phyloP scores from a whole-genome alignment of 495 filamentous ascomycete species.

The Astrothelium macrocarpum region DNA sequence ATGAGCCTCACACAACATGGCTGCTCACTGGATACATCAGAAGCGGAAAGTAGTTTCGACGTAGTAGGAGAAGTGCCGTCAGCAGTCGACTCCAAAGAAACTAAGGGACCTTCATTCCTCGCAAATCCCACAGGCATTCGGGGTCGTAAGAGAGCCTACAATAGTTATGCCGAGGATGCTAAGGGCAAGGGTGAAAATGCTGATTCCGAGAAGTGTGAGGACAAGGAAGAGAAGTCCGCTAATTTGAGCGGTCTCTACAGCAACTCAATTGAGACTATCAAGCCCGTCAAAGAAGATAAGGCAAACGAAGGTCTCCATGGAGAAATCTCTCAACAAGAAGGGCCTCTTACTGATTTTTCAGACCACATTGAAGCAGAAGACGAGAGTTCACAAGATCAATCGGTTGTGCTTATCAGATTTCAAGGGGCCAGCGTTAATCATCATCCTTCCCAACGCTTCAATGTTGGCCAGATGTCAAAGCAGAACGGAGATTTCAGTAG shows the following conservation, averaged over 20 bases:
- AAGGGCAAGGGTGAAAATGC: neutral
- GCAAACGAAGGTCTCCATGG: neutral
- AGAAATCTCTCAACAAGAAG: neutral
- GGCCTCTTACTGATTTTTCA: neutral
- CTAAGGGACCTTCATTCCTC: neutral
- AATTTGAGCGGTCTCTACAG: neutral
- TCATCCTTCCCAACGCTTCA: neutral
- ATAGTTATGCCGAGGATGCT: neutral
- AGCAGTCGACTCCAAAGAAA: neutral
- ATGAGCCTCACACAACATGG: neutral
- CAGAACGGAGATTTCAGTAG: neutral
- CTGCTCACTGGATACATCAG: neutral
- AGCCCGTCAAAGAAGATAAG: neutral
- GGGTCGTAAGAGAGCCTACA: neutral
- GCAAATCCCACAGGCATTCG: neutral
- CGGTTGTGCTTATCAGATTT: neutral
- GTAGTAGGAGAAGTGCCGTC: slow-evolving; percentile 1
- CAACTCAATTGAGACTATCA: neutral
- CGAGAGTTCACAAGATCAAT: neutral
- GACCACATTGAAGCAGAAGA: neutral
- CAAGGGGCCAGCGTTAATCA: neutral
- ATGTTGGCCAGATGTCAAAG: neutral
- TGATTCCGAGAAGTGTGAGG: neutral
- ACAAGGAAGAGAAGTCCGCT: neutral
- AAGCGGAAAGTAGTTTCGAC: neutral